Conservation (phyloP, 352 stramenopile genomes). For the Globisporangium canariense region DNA sequence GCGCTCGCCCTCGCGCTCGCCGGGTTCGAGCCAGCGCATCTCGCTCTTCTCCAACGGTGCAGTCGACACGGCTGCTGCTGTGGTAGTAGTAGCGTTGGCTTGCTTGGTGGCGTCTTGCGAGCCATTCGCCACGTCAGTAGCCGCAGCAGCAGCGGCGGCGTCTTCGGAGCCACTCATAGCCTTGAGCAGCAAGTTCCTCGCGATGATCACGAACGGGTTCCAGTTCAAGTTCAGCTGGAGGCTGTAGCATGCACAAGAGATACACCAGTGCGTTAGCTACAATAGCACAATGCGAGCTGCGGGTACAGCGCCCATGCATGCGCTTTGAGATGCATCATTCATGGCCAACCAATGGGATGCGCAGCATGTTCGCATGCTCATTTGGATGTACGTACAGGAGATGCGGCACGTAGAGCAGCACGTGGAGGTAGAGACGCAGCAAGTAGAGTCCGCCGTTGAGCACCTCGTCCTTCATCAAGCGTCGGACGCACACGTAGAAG, state of each 20-base stretch:
- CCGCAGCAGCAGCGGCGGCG: neutral
- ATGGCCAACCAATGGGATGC: neutral
- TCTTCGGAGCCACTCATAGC: constrained; percentile 19
- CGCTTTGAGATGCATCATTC: too few relatives aligned
- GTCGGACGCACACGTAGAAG: neutral
- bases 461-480: constrained; percentile 24
- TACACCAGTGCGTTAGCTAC: neutral
- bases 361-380: neutral
- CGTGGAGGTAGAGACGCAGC: constrained; percentile 50
- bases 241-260: constrained; percentile 8
- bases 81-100: neutral
- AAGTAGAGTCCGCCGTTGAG: constrained; percentile 42
- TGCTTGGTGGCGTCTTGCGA: constrained; percentile 2
- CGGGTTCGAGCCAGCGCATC: constrained; percentile 68
- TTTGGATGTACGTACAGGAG: constrained; percentile 43
- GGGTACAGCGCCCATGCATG: too few relatives aligned
- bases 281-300: neutral
- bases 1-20: constrained; percentile 64
- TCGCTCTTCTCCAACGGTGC: neutral
- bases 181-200: constrained; percentile 30
- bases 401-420: constrained; percentile 65
- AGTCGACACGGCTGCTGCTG: neutral
- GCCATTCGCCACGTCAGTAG: neutral
- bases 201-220: constrained; percentile 64
- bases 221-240: constrained; percentile 63